phyloP scores from a whole-genome alignment of 2,329 filamentous ascomycete genomes.

The Elsinoe arachidis region DNA sequence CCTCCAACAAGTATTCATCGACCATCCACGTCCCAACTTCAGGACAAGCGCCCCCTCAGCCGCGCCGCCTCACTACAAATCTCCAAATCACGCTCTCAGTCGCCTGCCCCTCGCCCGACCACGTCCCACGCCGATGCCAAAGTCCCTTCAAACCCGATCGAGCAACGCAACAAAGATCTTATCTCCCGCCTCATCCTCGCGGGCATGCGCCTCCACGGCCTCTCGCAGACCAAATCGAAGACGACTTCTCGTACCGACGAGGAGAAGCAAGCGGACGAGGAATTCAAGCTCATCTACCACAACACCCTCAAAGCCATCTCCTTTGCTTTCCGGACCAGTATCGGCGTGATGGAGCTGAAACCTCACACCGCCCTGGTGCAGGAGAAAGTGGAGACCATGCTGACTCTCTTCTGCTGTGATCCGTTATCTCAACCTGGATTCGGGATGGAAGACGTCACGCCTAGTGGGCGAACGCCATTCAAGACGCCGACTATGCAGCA shows the following conservation, averaged over 20 bases:
- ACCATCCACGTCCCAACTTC: background rate
- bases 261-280: constrained; percentile 35
- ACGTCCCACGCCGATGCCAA: background rate
- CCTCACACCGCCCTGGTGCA: constrained; percentile 35
- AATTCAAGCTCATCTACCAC: constrained; percentile 46
- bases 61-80: constrained; percentile 22
- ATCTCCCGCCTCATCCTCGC: constrained; percentile 44
- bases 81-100: constrained; percentile 24
- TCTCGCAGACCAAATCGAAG: constrained; percentile 31
- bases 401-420: constrained; percentile 39
- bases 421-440: constrained; percentile 22
- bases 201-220: constrained; percentile 44
- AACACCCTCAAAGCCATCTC: constrained; percentile 42
- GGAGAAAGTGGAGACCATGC: constrained; percentile 39
- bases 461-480: constrained; percentile 2
- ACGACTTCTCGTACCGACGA: constrained; percentile 16
- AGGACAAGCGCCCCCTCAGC: constrained; percentile 18
- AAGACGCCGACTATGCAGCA: constrained; percentile 5
- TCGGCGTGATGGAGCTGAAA: constrained; percentile 30
- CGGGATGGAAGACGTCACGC: background rate
- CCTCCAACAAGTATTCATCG: no score
- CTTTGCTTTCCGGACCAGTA: constrained; percentile 39
- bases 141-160: background rate
- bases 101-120: constrained; percentile 16
- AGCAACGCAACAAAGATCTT: constrained; percentile 38